phyloP scores from a whole-genome alignment of 208 protist species.

The Crithidia mellificae region DNA sequence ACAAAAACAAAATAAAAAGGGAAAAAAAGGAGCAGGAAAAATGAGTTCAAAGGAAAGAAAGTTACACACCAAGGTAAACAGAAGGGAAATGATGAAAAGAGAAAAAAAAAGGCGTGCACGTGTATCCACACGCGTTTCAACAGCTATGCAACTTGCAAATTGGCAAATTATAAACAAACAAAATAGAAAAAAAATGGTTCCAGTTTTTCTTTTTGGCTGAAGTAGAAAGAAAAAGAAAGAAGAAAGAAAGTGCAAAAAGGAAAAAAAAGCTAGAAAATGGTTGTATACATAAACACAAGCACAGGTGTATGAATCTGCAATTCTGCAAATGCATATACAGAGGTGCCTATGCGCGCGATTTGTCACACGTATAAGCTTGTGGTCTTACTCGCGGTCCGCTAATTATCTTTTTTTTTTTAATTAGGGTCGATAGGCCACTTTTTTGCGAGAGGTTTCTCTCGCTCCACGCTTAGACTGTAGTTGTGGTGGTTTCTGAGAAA shows the following conservation, averaged over 20 bases:
- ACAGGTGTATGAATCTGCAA: background rate
- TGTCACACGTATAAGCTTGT: background rate
- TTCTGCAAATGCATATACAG: background rate
- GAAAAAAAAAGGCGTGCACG: background rate
- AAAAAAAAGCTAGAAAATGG: background rate
- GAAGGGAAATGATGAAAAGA: background rate
- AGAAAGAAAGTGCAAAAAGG: background rate
- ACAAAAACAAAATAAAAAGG: background rate
- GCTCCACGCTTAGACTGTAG: background rate
- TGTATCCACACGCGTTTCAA: background rate
- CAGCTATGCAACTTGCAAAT: background rate
- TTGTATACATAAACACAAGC: constrained; percentile 5
- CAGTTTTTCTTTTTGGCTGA: background rate
- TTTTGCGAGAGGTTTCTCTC: background rate
- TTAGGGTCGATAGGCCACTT: background rate
- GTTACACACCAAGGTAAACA: background rate
- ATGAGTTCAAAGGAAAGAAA: background rate
- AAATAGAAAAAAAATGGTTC: constrained; percentile 15
- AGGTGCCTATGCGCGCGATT: background rate
- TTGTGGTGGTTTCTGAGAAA: background rate
- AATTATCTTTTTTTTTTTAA: too few relatives aligned
- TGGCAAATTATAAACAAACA: background rate
- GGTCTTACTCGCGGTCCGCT: too few relatives aligned
- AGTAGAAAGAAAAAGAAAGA: too few relatives aligned
- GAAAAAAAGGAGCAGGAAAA: background rate